Conservation (phyloP, 768 basidiomycete species). For the Agaricus blazei region DNA sequence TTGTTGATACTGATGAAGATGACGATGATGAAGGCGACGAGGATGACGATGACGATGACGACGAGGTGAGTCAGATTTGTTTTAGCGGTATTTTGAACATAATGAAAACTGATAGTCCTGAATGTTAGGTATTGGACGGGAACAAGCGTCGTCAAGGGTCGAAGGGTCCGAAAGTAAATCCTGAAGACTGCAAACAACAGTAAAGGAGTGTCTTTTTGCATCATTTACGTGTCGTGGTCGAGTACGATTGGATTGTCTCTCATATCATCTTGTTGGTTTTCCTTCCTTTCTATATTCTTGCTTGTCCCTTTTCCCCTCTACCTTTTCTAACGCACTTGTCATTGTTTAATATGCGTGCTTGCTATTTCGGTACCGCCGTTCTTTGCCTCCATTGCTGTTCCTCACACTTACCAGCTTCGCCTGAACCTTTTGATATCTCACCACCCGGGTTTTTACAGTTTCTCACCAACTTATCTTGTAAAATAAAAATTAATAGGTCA, state of each 20-base stretch:
- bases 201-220: constrained; percentile 21
- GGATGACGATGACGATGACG: constrained; percentile 41
- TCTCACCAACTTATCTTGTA: too few relatives aligned
- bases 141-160: constrained; percentile 52
- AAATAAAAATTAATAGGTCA: too few relatives aligned
- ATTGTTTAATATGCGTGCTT: not conserved
- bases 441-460: too few relatives aligned
- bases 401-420: not conserved
- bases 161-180: constrained; percentile 59
- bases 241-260: not conserved
- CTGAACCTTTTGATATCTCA: not conserved
- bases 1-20: constrained; percentile 56
- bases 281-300: not conserved
- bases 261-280: not conserved
- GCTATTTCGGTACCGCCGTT: not conserved
- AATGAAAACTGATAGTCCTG: not conserved
- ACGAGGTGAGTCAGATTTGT: constrained; percentile 31
- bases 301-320: not conserved
- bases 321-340: not conserved
- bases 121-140: constrained; percentile 63
- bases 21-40: constrained; percentile 50
- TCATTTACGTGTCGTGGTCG: not conserved
- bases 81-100: not conserved
- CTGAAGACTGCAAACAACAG: constrained; percentile 93
- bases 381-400: not conserved